Evolutionary conservation across 2,329 filamentous ascomycete genomes (phyloP).

Genomic region (Sclerotinia trifoliorum): DNA sequence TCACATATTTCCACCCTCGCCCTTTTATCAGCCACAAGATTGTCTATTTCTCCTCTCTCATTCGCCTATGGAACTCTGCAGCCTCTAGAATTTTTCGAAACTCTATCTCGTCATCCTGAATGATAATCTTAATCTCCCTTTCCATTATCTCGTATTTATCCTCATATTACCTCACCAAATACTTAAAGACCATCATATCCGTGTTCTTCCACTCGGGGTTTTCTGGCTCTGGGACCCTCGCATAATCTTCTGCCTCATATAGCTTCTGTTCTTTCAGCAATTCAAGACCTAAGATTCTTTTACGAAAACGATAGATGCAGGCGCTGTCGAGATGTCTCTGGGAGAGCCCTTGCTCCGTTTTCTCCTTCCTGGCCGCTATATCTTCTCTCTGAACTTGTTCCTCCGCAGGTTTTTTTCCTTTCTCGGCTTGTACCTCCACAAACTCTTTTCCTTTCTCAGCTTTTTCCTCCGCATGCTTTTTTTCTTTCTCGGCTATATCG

Average conservation of each 20-base stretch:
- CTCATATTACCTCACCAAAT: neutral
- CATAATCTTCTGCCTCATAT: neutral
- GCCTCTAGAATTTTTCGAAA: too few species aligned
- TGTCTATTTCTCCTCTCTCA: neutral
- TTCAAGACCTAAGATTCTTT: neutral
- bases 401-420: neutral
- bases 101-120: neutral
- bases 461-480: neutral
- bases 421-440: neutral
- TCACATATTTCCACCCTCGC: neutral
- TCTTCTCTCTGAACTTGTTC: too few species aligned
- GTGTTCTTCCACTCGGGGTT: too few species aligned
- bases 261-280: neutral
- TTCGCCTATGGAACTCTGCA: neutral
- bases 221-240: too few species aligned
- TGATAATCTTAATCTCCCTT: neutral
- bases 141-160: neutral
- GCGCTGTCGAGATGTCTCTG: neutral
- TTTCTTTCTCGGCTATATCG: neutral
- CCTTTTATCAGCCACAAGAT: neutral
- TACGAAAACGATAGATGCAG: neutral
- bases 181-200: neutral
- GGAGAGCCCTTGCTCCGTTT: accelerated
- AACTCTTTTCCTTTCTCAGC: too few species aligned
- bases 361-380: neutral